Evolutionary conservation across 2,329 filamentous ascomycete species (phyloP).

Genomic region (Elsinoe arachidis): DNA sequence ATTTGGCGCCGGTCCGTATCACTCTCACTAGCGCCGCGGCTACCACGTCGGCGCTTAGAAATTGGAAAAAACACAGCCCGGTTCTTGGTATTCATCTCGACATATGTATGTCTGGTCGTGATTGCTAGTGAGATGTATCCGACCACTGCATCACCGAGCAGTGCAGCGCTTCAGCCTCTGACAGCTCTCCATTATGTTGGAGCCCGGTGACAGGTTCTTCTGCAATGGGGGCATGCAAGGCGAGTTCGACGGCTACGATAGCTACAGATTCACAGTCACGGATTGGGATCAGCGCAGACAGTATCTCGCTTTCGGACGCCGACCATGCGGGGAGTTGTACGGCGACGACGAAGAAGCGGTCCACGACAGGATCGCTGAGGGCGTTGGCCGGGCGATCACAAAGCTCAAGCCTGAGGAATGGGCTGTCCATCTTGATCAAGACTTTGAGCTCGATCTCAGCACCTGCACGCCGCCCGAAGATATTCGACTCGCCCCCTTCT

Average conservation of each 20-base stretch:
- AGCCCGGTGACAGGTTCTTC: not conserved
- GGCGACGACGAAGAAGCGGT: not conserved
- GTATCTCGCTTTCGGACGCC: not conserved
- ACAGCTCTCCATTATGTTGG: not conserved
- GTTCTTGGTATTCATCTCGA: too few species aligned
- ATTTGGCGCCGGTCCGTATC: too few species aligned
- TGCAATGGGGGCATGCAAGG: too few species aligned
- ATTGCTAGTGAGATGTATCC: too few species aligned
- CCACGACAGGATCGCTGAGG: not conserved
- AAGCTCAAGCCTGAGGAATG: not conserved
- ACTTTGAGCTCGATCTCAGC: not conserved
- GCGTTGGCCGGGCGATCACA: not conserved
- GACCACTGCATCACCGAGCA: too few species aligned
- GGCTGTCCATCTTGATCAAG: not conserved
- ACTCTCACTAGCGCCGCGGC: too few species aligned
- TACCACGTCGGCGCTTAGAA: too few species aligned
- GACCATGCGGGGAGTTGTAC: not conserved
- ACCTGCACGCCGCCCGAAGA: not conserved
- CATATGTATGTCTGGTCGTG: too few species aligned
- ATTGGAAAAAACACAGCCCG: too few species aligned
- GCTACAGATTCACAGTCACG: not conserved
- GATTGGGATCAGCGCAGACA: slow-evolving; percentile 9
- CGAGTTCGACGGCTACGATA: not conserved
- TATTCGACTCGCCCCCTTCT: not conserved
- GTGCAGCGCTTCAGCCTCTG: too few species aligned